Conservation (phyloP, 2,329 filamentous ascomycete genomes). For the Chaetomiaceae sp. region DNA sequence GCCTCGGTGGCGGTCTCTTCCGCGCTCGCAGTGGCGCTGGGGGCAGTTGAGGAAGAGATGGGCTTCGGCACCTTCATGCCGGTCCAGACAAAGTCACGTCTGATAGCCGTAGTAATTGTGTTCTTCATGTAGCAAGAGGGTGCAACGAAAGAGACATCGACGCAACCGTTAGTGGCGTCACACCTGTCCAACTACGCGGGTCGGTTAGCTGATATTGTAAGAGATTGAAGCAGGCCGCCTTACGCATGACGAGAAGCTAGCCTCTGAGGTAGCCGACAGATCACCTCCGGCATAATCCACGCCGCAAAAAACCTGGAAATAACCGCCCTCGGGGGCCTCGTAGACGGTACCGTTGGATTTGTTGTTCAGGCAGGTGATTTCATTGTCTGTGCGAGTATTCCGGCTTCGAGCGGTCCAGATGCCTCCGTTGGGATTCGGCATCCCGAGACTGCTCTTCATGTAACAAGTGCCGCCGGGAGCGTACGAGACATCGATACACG, state of each 20-base stretch:
- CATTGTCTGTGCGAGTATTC: not conserved
- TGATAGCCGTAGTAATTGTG: not conserved
- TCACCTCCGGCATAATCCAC: not conserved
- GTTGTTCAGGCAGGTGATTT: not conserved
- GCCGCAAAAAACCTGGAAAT: not conserved
- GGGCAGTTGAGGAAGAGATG: not conserved
- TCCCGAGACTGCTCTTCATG: not conserved
- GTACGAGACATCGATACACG: constrained; percentile 1
- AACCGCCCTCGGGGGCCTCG: not conserved
- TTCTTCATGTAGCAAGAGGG: constrained; percentile 4
- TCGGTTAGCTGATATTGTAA: not conserved
- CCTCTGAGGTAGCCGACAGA: not conserved
- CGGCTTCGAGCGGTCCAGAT: not conserved
- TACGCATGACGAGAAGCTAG: not conserved
- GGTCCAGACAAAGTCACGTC: not conserved
- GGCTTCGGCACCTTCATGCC: not conserved
- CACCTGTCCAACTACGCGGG: not conserved
- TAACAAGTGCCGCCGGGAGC: not conserved
- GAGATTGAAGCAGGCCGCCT: not conserved
- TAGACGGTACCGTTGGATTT: not conserved
- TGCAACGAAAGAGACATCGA: not conserved
- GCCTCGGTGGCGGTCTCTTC: not conserved
- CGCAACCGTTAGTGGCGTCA: not conserved
- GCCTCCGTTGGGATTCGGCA: not conserved
- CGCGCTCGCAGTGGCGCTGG: not conserved